Percentiles rank a stretch among this genome's conserved stretches.
These are phyloP conservation scores for Paxillus involutus DNA, from an alignment of 768 basidiomycete species.

Conservation along the genomic window DNA sequence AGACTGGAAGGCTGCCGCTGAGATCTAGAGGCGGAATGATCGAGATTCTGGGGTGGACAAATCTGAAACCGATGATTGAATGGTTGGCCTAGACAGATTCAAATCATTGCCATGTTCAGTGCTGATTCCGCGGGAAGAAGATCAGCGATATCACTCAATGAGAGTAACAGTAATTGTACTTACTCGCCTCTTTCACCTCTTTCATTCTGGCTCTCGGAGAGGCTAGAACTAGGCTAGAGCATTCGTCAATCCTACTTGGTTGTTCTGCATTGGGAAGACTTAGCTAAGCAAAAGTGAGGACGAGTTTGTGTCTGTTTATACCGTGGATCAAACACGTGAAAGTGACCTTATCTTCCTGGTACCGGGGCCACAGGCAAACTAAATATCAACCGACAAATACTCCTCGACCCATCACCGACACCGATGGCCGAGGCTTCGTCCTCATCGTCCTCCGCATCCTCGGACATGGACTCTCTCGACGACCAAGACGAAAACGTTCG, in stretches of 20 bases:
- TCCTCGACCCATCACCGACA: background rate
- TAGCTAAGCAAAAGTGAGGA: background rate
- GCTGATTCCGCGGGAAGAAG: background rate
- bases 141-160: no score
- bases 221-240: background rate
- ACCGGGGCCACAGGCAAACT: background rate
- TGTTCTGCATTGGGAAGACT: background rate
- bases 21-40: background rate
- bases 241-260: background rate
- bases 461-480: conserved; percentile 31
- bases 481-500: conserved; percentile 74
- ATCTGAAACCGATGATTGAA: background rate
- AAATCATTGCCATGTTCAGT: background rate
- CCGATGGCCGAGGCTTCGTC: conserved; percentile 17
- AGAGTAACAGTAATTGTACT: background rate
- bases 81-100: background rate
- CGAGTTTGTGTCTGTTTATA: background rate
- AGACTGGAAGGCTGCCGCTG: background rate
- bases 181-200: background rate
- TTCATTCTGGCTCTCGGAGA: background rate
- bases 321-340: conserved; percentile 28
- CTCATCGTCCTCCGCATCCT: conserved; percentile 10
- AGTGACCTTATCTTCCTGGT: background rate
- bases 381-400: background rate
- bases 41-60: background rate